Evolutionary conservation across 371 early-diverging fungal genomes (phyloP).

Genomic region (Blakeslea trispora): DNA sequence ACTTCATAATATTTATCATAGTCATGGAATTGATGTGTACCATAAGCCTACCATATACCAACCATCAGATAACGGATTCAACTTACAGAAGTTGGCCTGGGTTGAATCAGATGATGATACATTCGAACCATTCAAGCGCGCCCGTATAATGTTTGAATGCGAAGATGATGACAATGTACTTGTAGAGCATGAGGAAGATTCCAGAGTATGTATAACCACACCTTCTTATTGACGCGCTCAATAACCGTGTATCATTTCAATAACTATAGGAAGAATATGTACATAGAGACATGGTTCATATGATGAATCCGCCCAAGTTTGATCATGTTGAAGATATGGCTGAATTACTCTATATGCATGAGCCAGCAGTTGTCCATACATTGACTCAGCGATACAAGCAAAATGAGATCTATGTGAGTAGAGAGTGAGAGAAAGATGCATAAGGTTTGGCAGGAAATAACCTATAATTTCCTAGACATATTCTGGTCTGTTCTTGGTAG

Average conservation of each 20-base stretch:
- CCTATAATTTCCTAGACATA: conserved; percentile 90
- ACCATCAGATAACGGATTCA: conserved; percentile 18
- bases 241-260: too few species aligned
- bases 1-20: conserved; percentile 12
- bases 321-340: conserved; percentile 99
- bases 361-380: conserved; percentile 98
- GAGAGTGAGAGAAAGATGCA: too few species aligned
- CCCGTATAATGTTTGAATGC: conserved; percentile 8
- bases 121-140: conserved; percentile 10
- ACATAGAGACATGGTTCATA: conserved; percentile 72
- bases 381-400: conserved; percentile 88
- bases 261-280: conserved; percentile 24
- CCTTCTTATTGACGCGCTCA: too few species aligned
- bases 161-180: conserved; percentile 8
- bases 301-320: conserved; percentile 99
- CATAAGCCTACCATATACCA: conserved; percentile 12
- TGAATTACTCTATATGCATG: conserved; percentile 95
- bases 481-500: conserved; percentile 98
- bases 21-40: conserved; percentile 28
- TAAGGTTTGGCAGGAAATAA: too few species aligned
- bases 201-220: conserved; percentile 7
- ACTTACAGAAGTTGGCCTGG: conserved; percentile 27
- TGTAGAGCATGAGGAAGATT: conserved; percentile 21
- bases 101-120: conserved; percentile 6
- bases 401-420: conserved; percentile 90